Evolutionary conservation across 345 rosid genomes (phyloP).

Genomic region (Citrus cavaleriei): DNA sequence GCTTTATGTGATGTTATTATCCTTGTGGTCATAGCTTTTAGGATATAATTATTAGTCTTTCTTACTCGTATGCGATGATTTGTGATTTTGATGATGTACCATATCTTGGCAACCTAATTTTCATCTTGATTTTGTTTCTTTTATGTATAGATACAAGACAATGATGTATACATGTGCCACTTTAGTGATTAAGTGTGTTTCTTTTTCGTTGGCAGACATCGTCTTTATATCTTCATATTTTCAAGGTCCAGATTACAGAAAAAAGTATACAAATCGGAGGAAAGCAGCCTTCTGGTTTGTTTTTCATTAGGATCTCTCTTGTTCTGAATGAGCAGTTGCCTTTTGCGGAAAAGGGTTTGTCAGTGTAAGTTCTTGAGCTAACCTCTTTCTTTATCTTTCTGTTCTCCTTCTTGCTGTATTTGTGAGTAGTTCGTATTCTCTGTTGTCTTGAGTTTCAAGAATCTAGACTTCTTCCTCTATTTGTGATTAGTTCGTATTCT

Average conservation of each 20-base stretch:
- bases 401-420: neutral
- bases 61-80: neutral
- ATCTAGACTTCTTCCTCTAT: neutral
- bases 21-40: neutral
- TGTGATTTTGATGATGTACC: neutral
- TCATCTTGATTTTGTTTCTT: neutral
- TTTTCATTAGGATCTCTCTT: conserved; percentile 61
- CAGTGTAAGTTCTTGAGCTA: conserved; percentile 57
- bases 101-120: neutral
- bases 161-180: neutral
- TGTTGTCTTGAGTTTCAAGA: neutral
- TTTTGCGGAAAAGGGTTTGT: conserved; percentile 58
- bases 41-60: neutral
- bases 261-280: conserved; percentile 62
- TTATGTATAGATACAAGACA: neutral
- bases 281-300: conserved; percentile 67
- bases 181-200: neutral
- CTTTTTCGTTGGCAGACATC: conserved; percentile 65
- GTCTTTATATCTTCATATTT: conserved; percentile 76
- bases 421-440: neutral
- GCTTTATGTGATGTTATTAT: neutral
- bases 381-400: conserved; percentile 4
- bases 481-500: neutral
- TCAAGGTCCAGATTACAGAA: conserved; percentile 77
- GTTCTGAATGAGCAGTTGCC: conserved; percentile 87